phyloP scores from a whole-genome alignment of 2,329 filamentous ascomycete genomes.

The Tolypocladium tundrense region DNA sequence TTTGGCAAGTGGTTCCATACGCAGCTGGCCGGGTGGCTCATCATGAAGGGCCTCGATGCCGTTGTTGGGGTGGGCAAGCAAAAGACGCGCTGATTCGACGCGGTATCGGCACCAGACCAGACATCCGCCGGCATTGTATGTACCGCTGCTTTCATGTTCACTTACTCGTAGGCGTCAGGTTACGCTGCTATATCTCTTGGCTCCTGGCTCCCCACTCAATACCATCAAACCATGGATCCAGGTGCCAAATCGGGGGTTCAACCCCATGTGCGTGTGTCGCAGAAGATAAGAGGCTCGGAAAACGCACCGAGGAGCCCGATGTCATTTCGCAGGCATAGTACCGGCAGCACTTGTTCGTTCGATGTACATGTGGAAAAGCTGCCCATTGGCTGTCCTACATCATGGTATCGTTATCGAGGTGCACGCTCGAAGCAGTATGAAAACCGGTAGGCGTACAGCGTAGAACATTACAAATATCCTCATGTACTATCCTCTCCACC shows the following conservation, averaged over 20 bases:
- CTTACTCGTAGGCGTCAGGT: background rate
- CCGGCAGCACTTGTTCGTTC: background rate
- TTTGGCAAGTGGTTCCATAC: constrained; percentile 20
- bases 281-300: too few relatives aligned
- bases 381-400: background rate
- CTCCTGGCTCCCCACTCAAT: background rate
- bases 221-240: background rate
- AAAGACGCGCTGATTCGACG: background rate
- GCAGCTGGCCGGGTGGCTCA: constrained; percentile 16
- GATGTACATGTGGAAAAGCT: background rate
- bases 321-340: background rate
- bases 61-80: background rate
- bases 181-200: background rate
- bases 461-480: too few relatives aligned
- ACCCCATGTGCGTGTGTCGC: too few relatives aligned
- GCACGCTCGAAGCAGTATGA: too few relatives aligned
- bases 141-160: background rate
- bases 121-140: background rate
- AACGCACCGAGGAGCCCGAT: too few relatives aligned
- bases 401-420: too few relatives aligned
- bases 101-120: background rate
- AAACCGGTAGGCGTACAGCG: too few relatives aligned
- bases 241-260: background rate
- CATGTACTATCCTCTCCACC: too few relatives aligned
- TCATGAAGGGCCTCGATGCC: constrained; percentile 12